Evolutionary conservation across 306 rosid genomes (phyloP).

Genomic region (Vicia faba): DNA sequence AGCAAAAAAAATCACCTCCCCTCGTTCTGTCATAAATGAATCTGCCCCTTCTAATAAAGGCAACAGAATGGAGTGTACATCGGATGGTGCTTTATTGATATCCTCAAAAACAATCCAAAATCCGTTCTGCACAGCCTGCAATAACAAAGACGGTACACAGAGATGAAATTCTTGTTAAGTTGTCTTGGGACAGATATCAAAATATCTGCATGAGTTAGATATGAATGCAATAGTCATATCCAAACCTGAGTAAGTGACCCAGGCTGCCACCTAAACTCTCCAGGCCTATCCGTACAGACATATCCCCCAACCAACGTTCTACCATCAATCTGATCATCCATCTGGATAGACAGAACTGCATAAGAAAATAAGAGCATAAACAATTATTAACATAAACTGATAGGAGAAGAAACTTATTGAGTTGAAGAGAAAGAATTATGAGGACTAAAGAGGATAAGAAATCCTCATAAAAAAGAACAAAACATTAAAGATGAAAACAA

Average conservation of each 20-base stretch:
- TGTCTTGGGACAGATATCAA: constrained; percentile 8
- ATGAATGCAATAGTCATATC: constrained; percentile 28
- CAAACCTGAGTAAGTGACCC: constrained; percentile 94
- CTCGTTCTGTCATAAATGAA: constrained; percentile 69
- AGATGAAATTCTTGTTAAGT: not conserved
- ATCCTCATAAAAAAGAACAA: constrained; percentile 19
- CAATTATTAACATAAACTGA: not conserved
- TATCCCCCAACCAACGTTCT: constrained; percentile 82
- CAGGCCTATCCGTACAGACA: constrained; percentile 83
- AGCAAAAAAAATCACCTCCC: constrained; percentile 64
- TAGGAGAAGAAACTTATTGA: constrained; percentile 12
- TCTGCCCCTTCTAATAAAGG: constrained; percentile 75
- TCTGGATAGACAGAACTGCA: constrained; percentile 81
- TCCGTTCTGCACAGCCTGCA: constrained; percentile 83
- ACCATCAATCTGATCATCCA: constrained; percentile 96
- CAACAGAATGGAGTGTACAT: constrained; percentile 70
- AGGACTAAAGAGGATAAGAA: constrained; percentile 12
- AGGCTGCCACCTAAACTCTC: constrained; percentile 96
- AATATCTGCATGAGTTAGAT: constrained; percentile 15
- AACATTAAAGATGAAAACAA: not conserved
- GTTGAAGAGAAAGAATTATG: not conserved
- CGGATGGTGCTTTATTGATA: constrained; percentile 86
- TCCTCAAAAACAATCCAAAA: constrained; percentile 96
- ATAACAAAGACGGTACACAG: constrained; percentile 14
- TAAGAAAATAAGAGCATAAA: constrained; percentile 30